Evolutionary conservation across 2,329 filamentous ascomycete genomes (phyloP).

Genomic region (Elsinoe australis): DNA sequence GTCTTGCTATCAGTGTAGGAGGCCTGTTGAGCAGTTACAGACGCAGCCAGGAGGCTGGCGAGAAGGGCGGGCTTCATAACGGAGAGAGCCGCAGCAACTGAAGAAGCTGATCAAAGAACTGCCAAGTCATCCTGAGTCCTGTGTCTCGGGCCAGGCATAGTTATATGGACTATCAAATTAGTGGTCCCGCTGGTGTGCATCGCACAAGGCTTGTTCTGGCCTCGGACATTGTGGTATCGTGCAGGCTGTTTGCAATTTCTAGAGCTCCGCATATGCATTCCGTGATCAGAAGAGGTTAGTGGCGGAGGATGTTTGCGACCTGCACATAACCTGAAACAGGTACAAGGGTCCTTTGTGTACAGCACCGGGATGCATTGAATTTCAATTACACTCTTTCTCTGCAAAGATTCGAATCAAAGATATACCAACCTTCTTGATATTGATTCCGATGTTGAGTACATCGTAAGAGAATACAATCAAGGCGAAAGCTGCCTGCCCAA

Average conservation of each 20-base stretch:
- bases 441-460: too few relatives aligned
- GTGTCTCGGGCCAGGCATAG: neutral
- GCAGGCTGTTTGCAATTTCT: slow-evolving; percentile 7
- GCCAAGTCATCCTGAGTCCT: too few relatives aligned
- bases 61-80: too few relatives aligned
- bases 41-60: neutral
- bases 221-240: slow-evolving; percentile 2
- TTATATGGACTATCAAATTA: neutral
- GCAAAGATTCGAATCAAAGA: too few relatives aligned
- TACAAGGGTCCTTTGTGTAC: neutral
- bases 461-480: neutral
- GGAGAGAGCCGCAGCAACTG: neutral
- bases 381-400: neutral
- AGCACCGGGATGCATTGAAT: neutral
- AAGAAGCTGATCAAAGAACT: neutral
- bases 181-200: neutral
- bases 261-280: slow-evolving; percentile 8
- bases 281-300: slow-evolving; percentile 16
- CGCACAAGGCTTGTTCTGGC: neutral
- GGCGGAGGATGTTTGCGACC: slow-evolving; percentile 1
- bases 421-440: too few relatives aligned
- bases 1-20: slow-evolving; percentile 33
- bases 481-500: neutral
- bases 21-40: slow-evolving; percentile 20
- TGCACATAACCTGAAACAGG: too few relatives aligned